These are phyloP conservation scores for Pyricularia pennisetigena DNA, from an alignment of 2,329 filamentous ascomycete species.

Conservation along the genomic window DNA sequence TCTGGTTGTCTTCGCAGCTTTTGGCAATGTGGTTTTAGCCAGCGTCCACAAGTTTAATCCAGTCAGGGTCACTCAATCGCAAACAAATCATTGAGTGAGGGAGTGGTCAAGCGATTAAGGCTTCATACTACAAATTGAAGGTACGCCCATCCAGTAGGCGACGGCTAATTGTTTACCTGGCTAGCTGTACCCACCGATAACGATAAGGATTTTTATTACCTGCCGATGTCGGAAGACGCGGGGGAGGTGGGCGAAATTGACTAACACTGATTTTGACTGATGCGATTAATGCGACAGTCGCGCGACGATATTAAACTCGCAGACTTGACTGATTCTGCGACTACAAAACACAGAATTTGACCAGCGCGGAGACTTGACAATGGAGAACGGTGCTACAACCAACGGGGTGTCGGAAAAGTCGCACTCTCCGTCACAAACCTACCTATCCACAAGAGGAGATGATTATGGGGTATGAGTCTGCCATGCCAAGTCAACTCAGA, in stretches of 20 bases:
- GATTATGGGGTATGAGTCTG: slow-evolving; percentile 6
- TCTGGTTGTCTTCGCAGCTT: too few species aligned
- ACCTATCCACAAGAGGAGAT: slow-evolving; percentile 7
- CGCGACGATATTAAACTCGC: neutral
- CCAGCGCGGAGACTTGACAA: neutral
- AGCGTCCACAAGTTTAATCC: too few species aligned
- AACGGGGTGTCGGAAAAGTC: slow-evolving; percentile 6
- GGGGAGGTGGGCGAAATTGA: neutral
- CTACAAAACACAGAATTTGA: neutral
- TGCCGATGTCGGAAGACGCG: neutral
- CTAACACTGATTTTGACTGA: neutral
- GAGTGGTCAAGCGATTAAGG: neutral
- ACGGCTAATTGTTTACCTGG: neutral
- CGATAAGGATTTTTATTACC: neutral
- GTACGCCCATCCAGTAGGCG: neutral
- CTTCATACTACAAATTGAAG: neutral
- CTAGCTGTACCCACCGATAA: neutral
- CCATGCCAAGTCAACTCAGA: neutral
- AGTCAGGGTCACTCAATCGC: neutral
- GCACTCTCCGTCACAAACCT: slow-evolving; percentile 14
- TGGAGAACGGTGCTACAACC: slow-evolving; percentile 3
- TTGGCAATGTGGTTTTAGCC: too few species aligned
- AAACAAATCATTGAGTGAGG: neutral
- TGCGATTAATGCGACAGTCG: neutral
- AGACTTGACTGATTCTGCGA: neutral